A percentile compares a stretch with the other conserved stretches of the same genome.
phyloP scores from a whole-genome alignment of 1,139 yeast genomes.

The Yamadazyma sp. region DNA sequence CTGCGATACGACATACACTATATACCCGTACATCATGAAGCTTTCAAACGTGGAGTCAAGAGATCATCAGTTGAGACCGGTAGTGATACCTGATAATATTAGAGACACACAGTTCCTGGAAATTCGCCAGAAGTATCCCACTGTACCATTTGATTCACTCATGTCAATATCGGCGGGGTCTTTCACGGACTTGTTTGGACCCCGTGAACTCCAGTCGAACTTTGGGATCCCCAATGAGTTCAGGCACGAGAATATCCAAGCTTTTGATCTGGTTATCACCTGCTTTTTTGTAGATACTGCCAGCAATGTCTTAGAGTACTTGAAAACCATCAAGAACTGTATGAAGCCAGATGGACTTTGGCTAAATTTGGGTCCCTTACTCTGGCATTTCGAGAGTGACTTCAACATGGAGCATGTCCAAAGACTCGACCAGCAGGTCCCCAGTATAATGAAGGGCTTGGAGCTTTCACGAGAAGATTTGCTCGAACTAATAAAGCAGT shows the following conservation, averaged over 20 bases:
- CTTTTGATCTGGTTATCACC: constrained; percentile 61
- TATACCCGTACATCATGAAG: constrained; percentile 58
- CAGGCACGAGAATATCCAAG: constrained; percentile 34
- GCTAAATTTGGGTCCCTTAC: constrained; percentile 83
- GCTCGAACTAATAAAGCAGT: constrained; percentile 40
- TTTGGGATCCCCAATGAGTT: constrained; percentile 35
- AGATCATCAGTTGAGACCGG: constrained; percentile 44
- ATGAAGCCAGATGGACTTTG: constrained; percentile 61
- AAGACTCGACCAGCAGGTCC: constrained; percentile 24
- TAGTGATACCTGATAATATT: constrained; percentile 56
- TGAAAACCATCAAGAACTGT: constrained; percentile 55
- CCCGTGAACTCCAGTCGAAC: constrained; percentile 19
- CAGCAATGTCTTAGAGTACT: constrained; percentile 66
- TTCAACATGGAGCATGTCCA: constrained; percentile 16
- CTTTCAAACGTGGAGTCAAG: constrained; percentile 49
- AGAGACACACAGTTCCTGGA: constrained; percentile 26
- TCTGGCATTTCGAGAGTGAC: constrained; percentile 81
- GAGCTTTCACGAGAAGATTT: constrained; percentile 68
- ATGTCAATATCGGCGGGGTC: constrained; percentile 84
- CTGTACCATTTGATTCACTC: constrained; percentile 47
- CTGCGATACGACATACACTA: constrained; percentile 35
- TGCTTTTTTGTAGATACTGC: constrained; percentile 83
- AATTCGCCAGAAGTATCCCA: constrained; percentile 28
- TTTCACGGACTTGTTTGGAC: constrained; percentile 74
- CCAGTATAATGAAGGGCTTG: constrained; percentile 51